These are phyloP conservation scores for Mucor velutinosus DNA, from an alignment of 371 early-diverging fungal species.

Conservation along the genomic window DNA sequence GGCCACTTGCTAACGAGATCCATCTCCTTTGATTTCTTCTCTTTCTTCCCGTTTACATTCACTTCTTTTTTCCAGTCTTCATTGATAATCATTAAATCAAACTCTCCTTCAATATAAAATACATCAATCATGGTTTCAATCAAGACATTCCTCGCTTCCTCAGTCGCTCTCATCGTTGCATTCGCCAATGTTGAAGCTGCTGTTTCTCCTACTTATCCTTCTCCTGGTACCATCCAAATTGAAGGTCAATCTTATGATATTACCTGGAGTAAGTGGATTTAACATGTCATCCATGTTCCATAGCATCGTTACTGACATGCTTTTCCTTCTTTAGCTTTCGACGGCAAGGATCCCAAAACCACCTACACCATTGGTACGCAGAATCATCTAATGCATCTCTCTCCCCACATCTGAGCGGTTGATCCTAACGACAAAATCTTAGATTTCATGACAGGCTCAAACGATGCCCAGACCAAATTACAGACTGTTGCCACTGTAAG, in stretches of 20 bases:
- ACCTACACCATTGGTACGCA: conserved; percentile 26
- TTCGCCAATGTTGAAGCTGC: conserved; percentile 21
- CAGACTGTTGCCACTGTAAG: conserved; percentile 37
- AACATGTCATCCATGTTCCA: neutral
- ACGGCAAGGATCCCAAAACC: conserved; percentile 20
- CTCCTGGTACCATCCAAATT: conserved; percentile 45
- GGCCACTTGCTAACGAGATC: neutral
- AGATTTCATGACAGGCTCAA: conserved; percentile 50
- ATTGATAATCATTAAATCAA: conserved; percentile 2
- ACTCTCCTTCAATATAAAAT: neutral
- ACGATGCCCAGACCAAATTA: conserved; percentile 29
- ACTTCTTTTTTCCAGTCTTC: neutral
- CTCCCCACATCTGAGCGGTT: neutral
- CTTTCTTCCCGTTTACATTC: neutral
- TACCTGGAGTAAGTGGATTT: conserved; percentile 38
- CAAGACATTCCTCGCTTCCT: conserved; percentile 18
- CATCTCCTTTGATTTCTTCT: neutral
- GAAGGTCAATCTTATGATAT: conserved; percentile 40
- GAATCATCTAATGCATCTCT: neutral
- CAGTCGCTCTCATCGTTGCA: conserved; percentile 12
- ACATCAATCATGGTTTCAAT: conserved; percentile 22
- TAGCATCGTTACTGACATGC: neutral
- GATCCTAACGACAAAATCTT: neutral
- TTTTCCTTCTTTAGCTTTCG: conserved; percentile 10
- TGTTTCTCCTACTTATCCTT: conserved; percentile 48